phyloP scores from a whole-genome alignment of 192 early-diverging fungal genomes.

The Ambispora gerdemannii region DNA sequence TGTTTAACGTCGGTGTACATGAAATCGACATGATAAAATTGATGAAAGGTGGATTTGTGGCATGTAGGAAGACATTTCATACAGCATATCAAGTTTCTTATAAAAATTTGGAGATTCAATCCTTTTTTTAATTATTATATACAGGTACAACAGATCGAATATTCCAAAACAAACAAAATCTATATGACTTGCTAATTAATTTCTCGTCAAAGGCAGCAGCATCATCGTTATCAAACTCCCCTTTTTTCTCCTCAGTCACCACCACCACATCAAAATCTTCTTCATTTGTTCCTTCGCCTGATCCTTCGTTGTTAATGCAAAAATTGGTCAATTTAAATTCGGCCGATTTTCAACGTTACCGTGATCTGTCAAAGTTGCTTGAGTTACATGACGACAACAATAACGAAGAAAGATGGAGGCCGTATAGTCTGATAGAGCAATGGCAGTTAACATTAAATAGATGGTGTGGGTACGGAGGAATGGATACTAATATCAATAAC shows the following conservation, averaged over 20 bases:
- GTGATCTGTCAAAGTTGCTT: slow-evolving; percentile 35
- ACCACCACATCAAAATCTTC: not conserved
- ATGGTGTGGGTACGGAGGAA: slow-evolving; percentile 59
- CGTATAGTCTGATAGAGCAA: slow-evolving; percentile 25
- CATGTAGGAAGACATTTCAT: slow-evolving; percentile 44
- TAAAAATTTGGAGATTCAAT: not conserved
- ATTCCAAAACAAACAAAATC: slow-evolving; percentile 43
- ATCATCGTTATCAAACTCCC: not conserved
- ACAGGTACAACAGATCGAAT: slow-evolving; percentile 52
- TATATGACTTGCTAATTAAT: slow-evolving; percentile 49
- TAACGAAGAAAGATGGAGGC: not conserved
- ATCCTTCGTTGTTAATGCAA: not conserved
- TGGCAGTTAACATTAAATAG: no score
- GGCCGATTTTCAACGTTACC: slow-evolving; percentile 45
- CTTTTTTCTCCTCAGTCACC: slow-evolving; percentile 29
- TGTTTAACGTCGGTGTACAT: slow-evolving; percentile 50
- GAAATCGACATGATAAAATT: slow-evolving; percentile 43
- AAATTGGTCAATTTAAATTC: slow-evolving; percentile 20
- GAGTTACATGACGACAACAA: slow-evolving; percentile 19
- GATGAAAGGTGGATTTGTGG: slow-evolving; percentile 42
- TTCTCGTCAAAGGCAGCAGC: slow-evolving; percentile 27
- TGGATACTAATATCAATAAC: no score
- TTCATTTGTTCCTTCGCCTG: not conserved
- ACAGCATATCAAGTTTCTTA: not conserved
- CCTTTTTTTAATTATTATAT: slow-evolving; percentile 7